Conservation (phyloP, 2,329 filamentous ascomycete genomes). For the Trichoderma koningii region DNA sequence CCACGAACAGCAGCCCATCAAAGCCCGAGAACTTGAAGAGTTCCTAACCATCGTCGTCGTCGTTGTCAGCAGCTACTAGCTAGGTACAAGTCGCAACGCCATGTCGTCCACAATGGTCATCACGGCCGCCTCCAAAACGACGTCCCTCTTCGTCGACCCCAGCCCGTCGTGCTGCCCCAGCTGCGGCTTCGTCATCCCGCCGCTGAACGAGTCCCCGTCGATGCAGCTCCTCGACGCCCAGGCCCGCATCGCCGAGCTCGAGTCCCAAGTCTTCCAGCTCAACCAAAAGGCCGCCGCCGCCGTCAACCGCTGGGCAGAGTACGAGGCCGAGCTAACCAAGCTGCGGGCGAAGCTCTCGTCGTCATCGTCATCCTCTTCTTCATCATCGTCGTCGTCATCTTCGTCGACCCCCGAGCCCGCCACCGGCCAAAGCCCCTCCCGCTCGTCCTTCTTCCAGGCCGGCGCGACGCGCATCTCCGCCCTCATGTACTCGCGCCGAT, state of each 20-base stretch:
- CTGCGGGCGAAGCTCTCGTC: constrained; percentile 50
- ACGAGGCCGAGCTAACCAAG: constrained; percentile 72
- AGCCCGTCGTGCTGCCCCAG: constrained; percentile 49
- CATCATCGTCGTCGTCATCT: background rate
- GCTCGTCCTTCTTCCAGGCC: constrained; percentile 50
- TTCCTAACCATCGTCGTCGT: background rate
- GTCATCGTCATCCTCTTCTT: background rate
- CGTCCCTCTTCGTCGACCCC: constrained; percentile 34
- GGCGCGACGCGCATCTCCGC: constrained; percentile 50
- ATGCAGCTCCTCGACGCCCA: constrained; percentile 56
- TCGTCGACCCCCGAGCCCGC: constrained; percentile 28
- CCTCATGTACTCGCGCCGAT: constrained; percentile 51
- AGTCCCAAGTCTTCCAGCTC: constrained; percentile 68
- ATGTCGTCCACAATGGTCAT: constrained; percentile 40
- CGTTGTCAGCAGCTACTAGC: too few species aligned
- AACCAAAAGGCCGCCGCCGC: constrained; percentile 69
- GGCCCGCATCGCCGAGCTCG: constrained; percentile 66
- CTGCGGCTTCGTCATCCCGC: constrained; percentile 50
- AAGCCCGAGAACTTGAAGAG: background rate
- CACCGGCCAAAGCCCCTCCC: constrained; percentile 37
- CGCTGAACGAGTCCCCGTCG: constrained; percentile 38
- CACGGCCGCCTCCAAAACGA: constrained; percentile 29
- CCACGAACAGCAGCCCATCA: background rate
- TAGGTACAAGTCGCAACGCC: background rate
- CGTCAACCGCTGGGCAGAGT: constrained; percentile 70